Conservation (phyloP, 768 basidiomycete genomes). For the button mushroom (Agaricus bisporus) region DNA sequence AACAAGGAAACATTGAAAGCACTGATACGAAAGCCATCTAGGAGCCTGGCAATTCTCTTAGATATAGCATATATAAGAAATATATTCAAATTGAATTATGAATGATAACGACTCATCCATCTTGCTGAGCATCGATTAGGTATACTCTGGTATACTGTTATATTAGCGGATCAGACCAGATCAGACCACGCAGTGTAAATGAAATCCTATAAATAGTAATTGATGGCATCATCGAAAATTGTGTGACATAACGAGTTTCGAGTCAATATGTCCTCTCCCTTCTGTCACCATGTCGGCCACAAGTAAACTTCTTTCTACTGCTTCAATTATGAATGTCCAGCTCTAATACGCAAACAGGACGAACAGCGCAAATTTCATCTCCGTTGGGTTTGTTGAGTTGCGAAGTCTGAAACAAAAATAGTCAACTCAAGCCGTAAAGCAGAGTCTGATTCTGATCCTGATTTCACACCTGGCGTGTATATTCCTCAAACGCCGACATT, state of each 20-base stretch:
- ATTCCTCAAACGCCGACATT: slow-evolving; percentile 24
- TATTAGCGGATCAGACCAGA: too few species aligned
- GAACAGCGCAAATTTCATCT: slow-evolving; percentile 25
- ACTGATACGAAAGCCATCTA: too few species aligned
- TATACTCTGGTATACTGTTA: too few species aligned
- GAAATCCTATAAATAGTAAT: too few species aligned
- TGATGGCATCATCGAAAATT: not conserved
- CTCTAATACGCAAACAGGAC: slow-evolving; percentile 20
- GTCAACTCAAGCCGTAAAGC: not conserved
- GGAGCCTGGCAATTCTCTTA: too few species aligned
- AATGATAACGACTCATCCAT: too few species aligned
- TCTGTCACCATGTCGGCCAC: slow-evolving; percentile 19
- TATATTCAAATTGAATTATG: too few species aligned
- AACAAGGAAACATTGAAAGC: too few species aligned
- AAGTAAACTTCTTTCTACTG: slow-evolving; percentile 15
- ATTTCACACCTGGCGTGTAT: slow-evolving; percentile 39
- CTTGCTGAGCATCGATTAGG: too few species aligned
- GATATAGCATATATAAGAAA: too few species aligned
- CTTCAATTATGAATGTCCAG: not conserved
- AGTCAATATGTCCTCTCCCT: not conserved
- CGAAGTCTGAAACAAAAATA: not conserved
- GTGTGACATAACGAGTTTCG: slow-evolving; percentile 1
- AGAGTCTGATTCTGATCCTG: slow-evolving; percentile 45
- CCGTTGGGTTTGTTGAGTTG: slow-evolving; percentile 25
- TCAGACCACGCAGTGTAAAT: too few species aligned